A percentile compares a stretch with the other conserved stretches of the same genome.
Conservation (phyloP, 176 grass and related monocot species). For the Tillandsia leiboldiana region DNA sequence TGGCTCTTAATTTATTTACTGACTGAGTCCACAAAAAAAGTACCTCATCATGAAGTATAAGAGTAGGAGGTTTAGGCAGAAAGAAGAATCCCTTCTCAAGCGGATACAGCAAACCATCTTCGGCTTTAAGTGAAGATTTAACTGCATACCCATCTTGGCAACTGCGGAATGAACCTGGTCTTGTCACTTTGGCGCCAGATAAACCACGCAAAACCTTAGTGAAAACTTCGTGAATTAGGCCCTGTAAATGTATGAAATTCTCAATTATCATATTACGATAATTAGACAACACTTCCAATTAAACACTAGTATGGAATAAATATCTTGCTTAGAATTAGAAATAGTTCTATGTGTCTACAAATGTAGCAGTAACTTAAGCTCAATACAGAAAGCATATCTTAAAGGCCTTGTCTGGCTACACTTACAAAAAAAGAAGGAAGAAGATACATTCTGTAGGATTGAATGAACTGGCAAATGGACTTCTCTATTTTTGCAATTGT, state of each 20-base stretch:
- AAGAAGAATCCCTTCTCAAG: conserved; percentile 99
- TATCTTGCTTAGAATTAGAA: neutral
- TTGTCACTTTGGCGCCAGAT: conserved; percentile 92
- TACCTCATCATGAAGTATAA: conserved; percentile 97
- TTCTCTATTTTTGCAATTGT: no score
- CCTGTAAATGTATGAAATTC: conserved; percentile 32
- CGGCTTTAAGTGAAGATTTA: conserved; percentile 99
- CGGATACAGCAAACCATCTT: conserved; percentile 93
- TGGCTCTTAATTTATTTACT: neutral
- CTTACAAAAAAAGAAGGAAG: no score
- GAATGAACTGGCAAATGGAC: no score
- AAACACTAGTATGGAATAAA: neutral
- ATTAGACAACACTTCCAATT: neutral
- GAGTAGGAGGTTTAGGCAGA: conserved; percentile 94
- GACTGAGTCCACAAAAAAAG: conserved; percentile 15
- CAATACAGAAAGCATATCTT: no score
- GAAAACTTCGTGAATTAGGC: conserved; percentile 83
- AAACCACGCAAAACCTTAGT: conserved; percentile 82
- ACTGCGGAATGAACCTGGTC: conserved; percentile 81
- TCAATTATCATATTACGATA: neutral
- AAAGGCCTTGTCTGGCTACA: no score
- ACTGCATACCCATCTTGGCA: conserved; percentile 94
- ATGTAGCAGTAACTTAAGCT: no score
- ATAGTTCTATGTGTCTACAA: no score
- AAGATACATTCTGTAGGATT: no score